Evolutionary conservation across 2,329 filamentous ascomycete genomes (phyloP).

Genomic region (Fusarium sp.): DNA sequence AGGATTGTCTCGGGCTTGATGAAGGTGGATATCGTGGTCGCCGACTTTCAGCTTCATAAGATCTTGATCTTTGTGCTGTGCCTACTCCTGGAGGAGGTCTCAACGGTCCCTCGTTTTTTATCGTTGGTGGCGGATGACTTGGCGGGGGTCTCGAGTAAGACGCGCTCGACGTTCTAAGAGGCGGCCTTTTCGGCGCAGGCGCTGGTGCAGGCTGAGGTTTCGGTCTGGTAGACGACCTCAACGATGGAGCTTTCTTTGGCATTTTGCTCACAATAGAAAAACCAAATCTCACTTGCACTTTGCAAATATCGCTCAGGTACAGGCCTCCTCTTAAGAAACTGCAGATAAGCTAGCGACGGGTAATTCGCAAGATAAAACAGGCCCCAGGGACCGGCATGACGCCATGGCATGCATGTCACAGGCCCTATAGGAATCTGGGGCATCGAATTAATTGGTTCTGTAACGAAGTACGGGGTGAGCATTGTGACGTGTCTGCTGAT

Average conservation of each 20-base stretch:
- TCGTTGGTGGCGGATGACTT: slow-evolving; percentile 12
- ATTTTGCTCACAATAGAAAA: background rate
- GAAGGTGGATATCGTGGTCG: slow-evolving; percentile 13
- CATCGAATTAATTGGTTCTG: slow-evolving; percentile 25
- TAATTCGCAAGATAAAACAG: background rate
- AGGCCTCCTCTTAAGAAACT: background rate
- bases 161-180: background rate
- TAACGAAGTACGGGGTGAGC: slow-evolving; percentile 1
- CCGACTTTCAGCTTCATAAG: slow-evolving; percentile 33
- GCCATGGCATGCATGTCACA: slow-evolving; percentile 32
- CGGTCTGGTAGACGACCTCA: slow-evolving; percentile 26
- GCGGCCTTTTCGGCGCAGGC: slow-evolving; percentile 23
- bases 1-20: slow-evolving; percentile 21
- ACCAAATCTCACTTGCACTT: background rate
- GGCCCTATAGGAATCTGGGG: slow-evolving; percentile 28
- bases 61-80: slow-evolving; percentile 28
- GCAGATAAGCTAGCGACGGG: background rate
- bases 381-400: slow-evolving; percentile 32
- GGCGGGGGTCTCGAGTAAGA: slow-evolving; percentile 26
- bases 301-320: background rate
- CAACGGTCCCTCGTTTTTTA: background rate
- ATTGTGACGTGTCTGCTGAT: slow-evolving; percentile 45
- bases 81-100: slow-evolving; percentile 10
- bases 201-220: slow-evolving; percentile 29
- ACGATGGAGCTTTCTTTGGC: slow-evolving; percentile 28